Evolutionary conservation across 345 rosid species (phyloP).

Genomic region (Cardamine occulta): DNA sequence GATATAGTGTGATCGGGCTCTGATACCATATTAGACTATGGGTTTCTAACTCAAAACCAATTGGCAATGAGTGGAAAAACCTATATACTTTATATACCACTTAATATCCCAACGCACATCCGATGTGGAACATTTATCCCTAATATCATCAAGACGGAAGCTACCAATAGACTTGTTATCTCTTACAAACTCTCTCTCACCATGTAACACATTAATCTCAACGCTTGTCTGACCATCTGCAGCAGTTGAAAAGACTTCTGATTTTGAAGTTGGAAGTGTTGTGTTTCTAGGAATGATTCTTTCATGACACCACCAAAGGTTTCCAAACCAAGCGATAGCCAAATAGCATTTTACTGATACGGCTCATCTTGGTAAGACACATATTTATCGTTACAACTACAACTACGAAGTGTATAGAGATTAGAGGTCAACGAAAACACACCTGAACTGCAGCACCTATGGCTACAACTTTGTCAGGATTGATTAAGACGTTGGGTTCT

Average conservation of each 20-base stretch:
- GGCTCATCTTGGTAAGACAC: not conserved
- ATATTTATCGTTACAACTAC: not conserved
- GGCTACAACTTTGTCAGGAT: constrained; percentile 98
- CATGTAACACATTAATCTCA: constrained; percentile 94
- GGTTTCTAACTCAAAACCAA: no score
- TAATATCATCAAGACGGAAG: constrained; percentile 72
- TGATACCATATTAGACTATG: no score
- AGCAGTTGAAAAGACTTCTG: constrained; percentile 99
- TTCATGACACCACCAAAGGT: constrained; percentile 99
- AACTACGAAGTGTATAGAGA: not conserved
- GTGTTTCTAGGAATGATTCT: constrained; percentile 93
- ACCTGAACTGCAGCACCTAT: constrained; percentile 99
- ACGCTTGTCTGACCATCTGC: constrained; percentile 99
- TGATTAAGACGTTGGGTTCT: constrained; percentile 93
- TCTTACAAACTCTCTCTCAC: constrained; percentile 94
- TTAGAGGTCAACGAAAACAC: not conserved
- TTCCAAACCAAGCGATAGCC: constrained; percentile 82
- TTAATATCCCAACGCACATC: no score
- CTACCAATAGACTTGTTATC: constrained; percentile 92
- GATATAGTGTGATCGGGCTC: no score
- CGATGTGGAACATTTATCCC: no score
- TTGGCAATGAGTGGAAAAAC: no score
- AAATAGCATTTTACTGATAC: not conserved
- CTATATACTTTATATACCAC: no score
- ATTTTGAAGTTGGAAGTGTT: constrained; percentile 92